Evolutionary conservation across 345 rosid species (phyloP), one percentile per base, ranked within the genome.

Genomic region (Adansonia digitata): DNA sequence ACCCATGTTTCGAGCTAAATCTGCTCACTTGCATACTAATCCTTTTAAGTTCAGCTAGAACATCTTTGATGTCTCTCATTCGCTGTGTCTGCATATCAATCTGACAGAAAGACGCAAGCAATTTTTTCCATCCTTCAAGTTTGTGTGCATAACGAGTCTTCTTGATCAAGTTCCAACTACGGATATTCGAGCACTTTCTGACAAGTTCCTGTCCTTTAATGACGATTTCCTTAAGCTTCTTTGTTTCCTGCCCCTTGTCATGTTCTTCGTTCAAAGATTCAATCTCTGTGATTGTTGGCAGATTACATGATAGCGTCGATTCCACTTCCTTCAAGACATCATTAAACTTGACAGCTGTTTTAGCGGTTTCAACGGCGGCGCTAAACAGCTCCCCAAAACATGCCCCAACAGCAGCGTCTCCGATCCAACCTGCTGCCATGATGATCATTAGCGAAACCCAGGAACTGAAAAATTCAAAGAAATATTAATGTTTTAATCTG

Each of bases 321-420:
- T 46, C 17, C 11, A 86, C 77, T 1, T 79, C 72, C 46, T 66
- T 3, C 46, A 64, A 78, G 20, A 39, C 35, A 37, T 71, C 39
- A 67, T 64, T 74, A 78, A 73, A 86, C 59, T 3, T 13, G 35
- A 5, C n/a, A 18, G 71, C 35, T 43, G 64, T 61, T 14, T 66
- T 27, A 6, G 4, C 56, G 26, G 68, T 82, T 5, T 24, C 45
- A 15, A 73, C 1, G 35, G 81, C 45, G 15, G 29, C 1, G n/a
- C 17, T 62, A 34, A 87, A 5, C 7, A 20, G 48, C 53, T 75
- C 85, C 0, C 79, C 77, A 17, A 86, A 24, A 34, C 20, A 0
- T 34, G 82, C 83, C 55, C 77, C 89, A 0, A 35, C 20, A 29
- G 72, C 45, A 37, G 78, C 69, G 60, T 75, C 75, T 73, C 75